These are phyloP conservation scores for Inga leiocalycina DNA, from an alignment of 306 rosid genomes.

Conservation along the genomic window DNA sequence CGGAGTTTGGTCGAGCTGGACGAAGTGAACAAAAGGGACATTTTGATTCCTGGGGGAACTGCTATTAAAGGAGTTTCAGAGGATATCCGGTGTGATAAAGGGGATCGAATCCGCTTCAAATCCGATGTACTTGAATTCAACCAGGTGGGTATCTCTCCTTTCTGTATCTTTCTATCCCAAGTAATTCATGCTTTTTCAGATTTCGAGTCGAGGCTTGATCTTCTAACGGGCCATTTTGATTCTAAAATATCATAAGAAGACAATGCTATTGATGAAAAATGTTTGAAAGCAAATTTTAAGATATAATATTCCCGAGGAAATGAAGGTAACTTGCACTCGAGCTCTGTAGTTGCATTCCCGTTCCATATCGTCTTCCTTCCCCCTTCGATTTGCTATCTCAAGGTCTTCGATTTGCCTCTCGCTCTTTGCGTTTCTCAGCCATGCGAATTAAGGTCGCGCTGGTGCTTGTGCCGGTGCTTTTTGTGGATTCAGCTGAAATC, in stretches of 20 bases:
- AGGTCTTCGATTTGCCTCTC: too few relatives aligned
- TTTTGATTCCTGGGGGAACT: conserved; percentile 78
- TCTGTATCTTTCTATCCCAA: neutral
- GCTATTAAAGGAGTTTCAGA: conserved; percentile 69
- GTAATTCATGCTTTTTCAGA: too few relatives aligned
- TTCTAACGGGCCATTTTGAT: neutral
- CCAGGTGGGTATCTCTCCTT: conserved; percentile 48
- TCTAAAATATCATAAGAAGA: neutral
- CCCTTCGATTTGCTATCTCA: too few relatives aligned
- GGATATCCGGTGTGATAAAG: conserved; percentile 85
- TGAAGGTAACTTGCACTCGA: neutral
- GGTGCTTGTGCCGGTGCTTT: too few relatives aligned
- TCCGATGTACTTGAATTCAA: conserved; percentile 91
- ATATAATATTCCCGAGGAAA: neutral
- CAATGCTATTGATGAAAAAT: neutral
- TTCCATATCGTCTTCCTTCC: too few relatives aligned
- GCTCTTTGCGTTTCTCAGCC: too few relatives aligned
- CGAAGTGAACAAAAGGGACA: conserved; percentile 65
- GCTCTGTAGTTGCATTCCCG: neutral
- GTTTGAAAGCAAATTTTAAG: neutral
- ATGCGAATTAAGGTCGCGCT: too few relatives aligned
- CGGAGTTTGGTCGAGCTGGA: conserved; percentile 76
- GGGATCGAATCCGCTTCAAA: conserved; percentile 90
- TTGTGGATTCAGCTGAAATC: too few relatives aligned
- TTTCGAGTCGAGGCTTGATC: neutral